Conservation (phyloP, 164 flowering plant species). For the Annona cherimola region DNA sequence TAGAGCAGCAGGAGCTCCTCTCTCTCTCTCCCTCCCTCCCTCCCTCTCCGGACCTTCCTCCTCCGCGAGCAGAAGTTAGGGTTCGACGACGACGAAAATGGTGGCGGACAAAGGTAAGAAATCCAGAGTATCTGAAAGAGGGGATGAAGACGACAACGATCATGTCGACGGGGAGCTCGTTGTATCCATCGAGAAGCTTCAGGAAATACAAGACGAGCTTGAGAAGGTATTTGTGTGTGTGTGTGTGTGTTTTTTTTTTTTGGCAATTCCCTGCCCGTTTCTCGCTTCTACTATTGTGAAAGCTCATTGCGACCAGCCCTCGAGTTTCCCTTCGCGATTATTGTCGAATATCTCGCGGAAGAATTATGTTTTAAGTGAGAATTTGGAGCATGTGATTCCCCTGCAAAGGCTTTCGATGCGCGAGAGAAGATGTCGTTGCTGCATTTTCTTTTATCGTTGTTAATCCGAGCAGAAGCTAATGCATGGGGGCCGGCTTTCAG, state of each 20-base stretch:
- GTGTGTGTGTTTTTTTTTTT: not conserved
- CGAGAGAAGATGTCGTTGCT: no score
- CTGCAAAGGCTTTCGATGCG: no score
- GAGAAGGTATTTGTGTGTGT: constrained; percentile 29
- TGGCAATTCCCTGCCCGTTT: not conserved
- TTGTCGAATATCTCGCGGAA: not conserved
- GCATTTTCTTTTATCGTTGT: no score
- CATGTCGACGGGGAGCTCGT: constrained; percentile 42
- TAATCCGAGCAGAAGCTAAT: no score
- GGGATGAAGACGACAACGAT: constrained; percentile 30
- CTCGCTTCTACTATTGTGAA: not conserved
- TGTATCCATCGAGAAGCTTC: constrained; percentile 46
- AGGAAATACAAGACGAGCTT: constrained; percentile 49
- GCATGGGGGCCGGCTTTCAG: no score
- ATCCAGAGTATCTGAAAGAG: constrained; percentile 20
- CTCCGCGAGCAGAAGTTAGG: constrained; percentile 3
- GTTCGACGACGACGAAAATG: constrained; percentile 18
- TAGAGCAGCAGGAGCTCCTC: not conserved
- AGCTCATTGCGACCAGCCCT: not conserved
- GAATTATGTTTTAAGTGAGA: not conserved
- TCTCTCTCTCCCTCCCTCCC: not conserved
- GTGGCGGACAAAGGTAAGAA: constrained; percentile 37
- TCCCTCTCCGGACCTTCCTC: not conserved
- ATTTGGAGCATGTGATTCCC: not conserved
- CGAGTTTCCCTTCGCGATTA: not conserved